Conservation (phyloP, 106 monocot species). For the Xerophyta viscosa region DNA sequence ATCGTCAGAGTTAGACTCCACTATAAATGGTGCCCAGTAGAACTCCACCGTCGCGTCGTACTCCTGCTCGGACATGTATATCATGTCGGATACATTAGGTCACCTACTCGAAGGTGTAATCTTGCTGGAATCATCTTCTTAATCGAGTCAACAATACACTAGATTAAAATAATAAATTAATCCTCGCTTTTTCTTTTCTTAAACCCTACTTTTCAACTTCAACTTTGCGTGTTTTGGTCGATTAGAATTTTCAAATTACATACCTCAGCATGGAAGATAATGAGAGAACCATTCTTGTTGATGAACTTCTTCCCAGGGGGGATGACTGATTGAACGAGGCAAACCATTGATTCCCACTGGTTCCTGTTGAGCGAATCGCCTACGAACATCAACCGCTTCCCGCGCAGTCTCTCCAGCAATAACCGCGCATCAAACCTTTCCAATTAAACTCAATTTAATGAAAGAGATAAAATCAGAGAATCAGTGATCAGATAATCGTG, state of each 20-base stretch:
- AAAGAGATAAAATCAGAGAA: too few relatives aligned
- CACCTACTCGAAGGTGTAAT: too few relatives aligned
- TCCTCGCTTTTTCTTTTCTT: too few relatives aligned
- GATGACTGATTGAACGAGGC: slow-evolving; percentile 64
- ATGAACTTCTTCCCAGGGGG: slow-evolving; percentile 63
- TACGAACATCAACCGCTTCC: slow-evolving; percentile 90
- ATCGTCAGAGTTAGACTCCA: slow-evolving; percentile 91
- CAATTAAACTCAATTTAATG: background rate
- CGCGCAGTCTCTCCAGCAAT: slow-evolving; percentile 61
- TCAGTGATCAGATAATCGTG: too few relatives aligned
- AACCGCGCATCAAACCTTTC: slow-evolving; percentile 75
- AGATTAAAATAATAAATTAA: too few relatives aligned
- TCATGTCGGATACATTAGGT: too few relatives aligned
- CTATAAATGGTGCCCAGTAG: slow-evolving; percentile 97
- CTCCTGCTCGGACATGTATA: too few relatives aligned
- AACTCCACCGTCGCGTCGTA: slow-evolving; percentile 92
- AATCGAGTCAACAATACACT: too few relatives aligned
- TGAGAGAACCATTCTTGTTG: slow-evolving; percentile 49
- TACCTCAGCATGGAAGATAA: slow-evolving; percentile 57
- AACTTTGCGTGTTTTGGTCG: too few relatives aligned
- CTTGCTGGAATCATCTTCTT: too few relatives aligned
- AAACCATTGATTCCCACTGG: slow-evolving; percentile 99
- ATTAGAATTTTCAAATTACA: background rate
- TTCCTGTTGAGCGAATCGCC: slow-evolving; percentile 90
- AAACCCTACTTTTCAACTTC: too few relatives aligned